phyloP scores from a whole-genome alignment of 495 filamentous ascomycete genomes.

The Sabuloglossum arenarium region DNA sequence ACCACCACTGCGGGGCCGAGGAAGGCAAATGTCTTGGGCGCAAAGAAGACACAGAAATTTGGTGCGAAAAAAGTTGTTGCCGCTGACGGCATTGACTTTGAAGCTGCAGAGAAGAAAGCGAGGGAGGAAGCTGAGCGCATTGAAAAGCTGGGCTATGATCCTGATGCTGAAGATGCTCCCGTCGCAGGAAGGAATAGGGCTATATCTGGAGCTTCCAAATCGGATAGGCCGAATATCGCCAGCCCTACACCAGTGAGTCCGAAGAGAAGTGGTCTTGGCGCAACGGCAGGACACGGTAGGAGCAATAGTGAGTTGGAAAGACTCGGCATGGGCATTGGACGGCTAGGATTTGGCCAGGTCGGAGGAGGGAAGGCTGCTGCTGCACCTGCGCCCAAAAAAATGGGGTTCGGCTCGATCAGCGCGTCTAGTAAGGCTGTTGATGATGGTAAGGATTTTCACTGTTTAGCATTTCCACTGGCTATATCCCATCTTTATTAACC shows the following conservation, averaged over 20 bases:
- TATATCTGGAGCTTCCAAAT: slow-evolving; percentile 22
- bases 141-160: slow-evolving; percentile 94
- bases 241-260: slow-evolving; percentile 61
- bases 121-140: slow-evolving; percentile 95
- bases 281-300: slow-evolving; percentile 27
- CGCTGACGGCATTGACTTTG: slow-evolving; percentile 72
- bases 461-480: slow-evolving; percentile 5
- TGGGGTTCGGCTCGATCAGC: slow-evolving; percentile 75
- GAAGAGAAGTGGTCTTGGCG: slow-evolving; percentile 35
- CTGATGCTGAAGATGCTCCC: slow-evolving; percentile 59
- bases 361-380: slow-evolving; percentile 38
- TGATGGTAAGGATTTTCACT: slow-evolving; percentile 39
- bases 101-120: slow-evolving; percentile 89
- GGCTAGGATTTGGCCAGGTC: slow-evolving; percentile 81
- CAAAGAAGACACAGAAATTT: slow-evolving; percentile 72
- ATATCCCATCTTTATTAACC: not conserved
- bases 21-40: slow-evolving; percentile 68
- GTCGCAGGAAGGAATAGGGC: slow-evolving; percentile 27
- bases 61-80: slow-evolving; percentile 75
- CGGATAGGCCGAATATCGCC: slow-evolving; percentile 34
- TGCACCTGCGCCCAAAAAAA: slow-evolving; percentile 44
- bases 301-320: slow-evolving; percentile 65
- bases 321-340: slow-evolving; percentile 72
- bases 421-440: slow-evolving; percentile 36
- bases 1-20: slow-evolving; percentile 35